phyloP scores from a whole-genome alignment of 179 eudicot genomes.

The Beta corolliflora region DNA sequence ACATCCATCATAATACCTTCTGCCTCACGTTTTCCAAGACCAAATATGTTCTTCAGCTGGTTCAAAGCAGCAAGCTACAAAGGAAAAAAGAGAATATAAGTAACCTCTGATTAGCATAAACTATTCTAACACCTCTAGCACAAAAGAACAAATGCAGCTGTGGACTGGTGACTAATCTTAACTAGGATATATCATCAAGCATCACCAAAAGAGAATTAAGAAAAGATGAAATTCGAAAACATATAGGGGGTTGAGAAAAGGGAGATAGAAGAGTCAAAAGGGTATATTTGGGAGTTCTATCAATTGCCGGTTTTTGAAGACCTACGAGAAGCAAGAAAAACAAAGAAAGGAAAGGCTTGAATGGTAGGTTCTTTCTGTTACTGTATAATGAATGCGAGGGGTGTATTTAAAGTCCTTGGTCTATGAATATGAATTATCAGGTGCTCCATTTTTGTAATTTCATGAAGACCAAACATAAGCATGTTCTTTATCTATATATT shows the following conservation, averaged over 20 bases:
- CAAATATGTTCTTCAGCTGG: constrained; percentile 89
- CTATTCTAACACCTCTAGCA: not conserved
- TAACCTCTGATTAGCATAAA: not conserved
- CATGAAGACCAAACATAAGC: not conserved
- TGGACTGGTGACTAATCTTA: not conserved
- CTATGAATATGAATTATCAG: not conserved
- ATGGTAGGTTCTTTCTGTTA: not conserved
- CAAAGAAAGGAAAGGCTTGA: not conserved
- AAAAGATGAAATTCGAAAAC: not conserved
- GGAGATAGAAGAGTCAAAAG: not conserved
- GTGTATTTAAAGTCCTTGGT: not conserved
- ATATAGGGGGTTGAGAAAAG: not conserved
- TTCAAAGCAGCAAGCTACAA: constrained; percentile 74
- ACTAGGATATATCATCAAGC: not conserved
- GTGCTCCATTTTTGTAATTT: not conserved
- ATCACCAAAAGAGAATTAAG: not conserved
- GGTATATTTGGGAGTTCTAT: not conserved
- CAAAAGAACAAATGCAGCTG: not conserved
- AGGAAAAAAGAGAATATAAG: not conserved
- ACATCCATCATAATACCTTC: constrained; percentile 71
- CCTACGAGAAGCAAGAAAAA: not conserved
- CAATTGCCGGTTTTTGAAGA: not conserved
- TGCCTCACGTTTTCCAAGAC: constrained; percentile 87
- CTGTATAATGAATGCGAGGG: not conserved
- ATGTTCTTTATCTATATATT: not conserved